Base-by-base conservation (phyloP, 768 basidiomycete species). In the Panaeolus papilionaceus region DNA sequence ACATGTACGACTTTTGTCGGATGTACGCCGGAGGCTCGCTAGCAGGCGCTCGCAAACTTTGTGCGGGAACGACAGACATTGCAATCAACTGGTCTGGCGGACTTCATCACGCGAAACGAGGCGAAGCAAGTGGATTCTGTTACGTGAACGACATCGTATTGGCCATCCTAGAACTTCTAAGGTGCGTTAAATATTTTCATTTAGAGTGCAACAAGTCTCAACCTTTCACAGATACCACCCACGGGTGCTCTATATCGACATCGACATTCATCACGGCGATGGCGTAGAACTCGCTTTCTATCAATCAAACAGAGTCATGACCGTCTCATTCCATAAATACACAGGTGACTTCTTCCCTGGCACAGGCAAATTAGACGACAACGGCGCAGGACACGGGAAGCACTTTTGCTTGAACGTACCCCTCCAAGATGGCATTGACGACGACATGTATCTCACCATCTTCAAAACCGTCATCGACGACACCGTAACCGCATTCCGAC, bases 1-100 rank as follows among this genome's bases (percentile, higher is more conserved):
- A 97, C 72, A 89, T 98, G 85, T 99, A 92, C 74, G 91, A 96
- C 64, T 99, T 98, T 71, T 97, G 94, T 77, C 87, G 89, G 58
- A 92, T 96, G 88, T 99, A 98, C 77, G 87, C 97, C 1, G 98
- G 98, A 0, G 96, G 87, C 0, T 96, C 94, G 1, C 82, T 99
- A 20, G 94, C 95, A 18, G 98, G 93, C 1, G 96, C 96, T 10
- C 83, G 95, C 20, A 96, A 95, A 77, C 84, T 99, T 2, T 89
- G 88, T 63, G 85, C 92, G 2, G 95, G 94, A 0, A 83, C 90
- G 2, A 95, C 96, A 18, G 98, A 99, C 79, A 98, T 97, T 49
- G 98, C 98, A 0, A 95, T 99, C 73, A 99, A 98, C 75, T 99
- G 98, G 98, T 96, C 96, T 23, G 98, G 98, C 0, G 98, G 98